Evolutionary conservation across 1,284 basidiomycete genomes (phyloP), one percentile per base, ranked within the genome.

Genomic region (Takashimella koratensis): DNA sequence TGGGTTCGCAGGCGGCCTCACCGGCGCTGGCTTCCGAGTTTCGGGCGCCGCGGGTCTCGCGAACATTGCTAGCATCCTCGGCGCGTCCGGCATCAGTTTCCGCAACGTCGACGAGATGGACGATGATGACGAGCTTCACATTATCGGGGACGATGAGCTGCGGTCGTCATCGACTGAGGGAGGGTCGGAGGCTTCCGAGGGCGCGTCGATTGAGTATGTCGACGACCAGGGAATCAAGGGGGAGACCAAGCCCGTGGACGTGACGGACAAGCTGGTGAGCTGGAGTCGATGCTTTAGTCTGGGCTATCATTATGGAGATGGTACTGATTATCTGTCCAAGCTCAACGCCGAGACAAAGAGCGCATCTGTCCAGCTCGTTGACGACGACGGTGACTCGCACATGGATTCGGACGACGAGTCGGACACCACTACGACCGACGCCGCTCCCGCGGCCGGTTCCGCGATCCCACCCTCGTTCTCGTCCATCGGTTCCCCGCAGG

Each of bases 341-440:
- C 22, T 25, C 16, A 26, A 19, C 23, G 47, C 26, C 16, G 47
- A 48, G 8, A n/a, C 23, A 8, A 49, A 42, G 30, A n/a, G 40
- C 19, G 22, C 16, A 23, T 16, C 45, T 20, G 52, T 70, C 10
- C 50, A 65, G 51, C 53, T 65, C n/a, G 55, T 74, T 12, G 71
- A 74, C 43, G 81, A 82, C 30, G 77, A 79, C 44, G 77, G 77
- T 22, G 80, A 79, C 22, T 82, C 81, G 16, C 81, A 83, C 43
- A 78, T 79, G 56, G 79, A 74, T 2, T 84, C 83, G 6, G 80
- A 80, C 23, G 72, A 71, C 30, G 68, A 75, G 27, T 84, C 80
- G 1, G 82, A 81, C n/a, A 73, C 82, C 2, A 87, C 84, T 6
- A 76, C 87, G 47, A 78, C 87, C 52, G 85, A 85, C 58, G 73